These are phyloP conservation scores for Rauvolfia tetraphylla DNA, from an alignment of 257 asterid genomes.

Conservation along the genomic window DNA sequence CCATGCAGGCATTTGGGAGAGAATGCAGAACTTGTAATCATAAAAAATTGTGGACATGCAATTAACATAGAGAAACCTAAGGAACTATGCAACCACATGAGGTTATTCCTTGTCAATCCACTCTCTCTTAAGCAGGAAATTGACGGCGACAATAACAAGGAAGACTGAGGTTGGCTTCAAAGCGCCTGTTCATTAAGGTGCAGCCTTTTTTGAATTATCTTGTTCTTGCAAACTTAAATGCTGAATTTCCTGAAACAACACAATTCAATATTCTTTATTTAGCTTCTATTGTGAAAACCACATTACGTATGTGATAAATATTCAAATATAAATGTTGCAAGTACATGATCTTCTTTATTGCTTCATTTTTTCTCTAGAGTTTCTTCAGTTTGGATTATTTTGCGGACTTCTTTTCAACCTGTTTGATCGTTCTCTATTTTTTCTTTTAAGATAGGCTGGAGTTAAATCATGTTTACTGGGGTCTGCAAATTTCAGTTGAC, in stretches of 20 bases:
- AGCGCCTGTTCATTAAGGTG: not conserved
- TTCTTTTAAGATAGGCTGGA: too few relatives aligned
- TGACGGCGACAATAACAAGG: conserved; percentile 34
- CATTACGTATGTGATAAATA: not conserved
- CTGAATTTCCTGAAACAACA: not conserved
- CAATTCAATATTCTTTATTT: not conserved
- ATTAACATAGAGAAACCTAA: conserved; percentile 69
- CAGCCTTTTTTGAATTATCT: not conserved
- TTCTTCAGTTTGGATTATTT: too few relatives aligned
- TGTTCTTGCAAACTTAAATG: not conserved
- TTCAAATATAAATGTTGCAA: not conserved
- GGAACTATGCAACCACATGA: conserved; percentile 51
- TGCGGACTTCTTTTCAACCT: too few relatives aligned
- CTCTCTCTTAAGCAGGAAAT: conserved; percentile 22
- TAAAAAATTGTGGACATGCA: conserved; percentile 81
- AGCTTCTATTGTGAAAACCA: not conserved
- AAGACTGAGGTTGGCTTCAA: conserved; percentile 28
- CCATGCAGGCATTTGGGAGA: conserved; percentile 62
- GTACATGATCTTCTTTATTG: not conserved
- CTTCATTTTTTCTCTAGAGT: not conserved
- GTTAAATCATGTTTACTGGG: too few relatives aligned
- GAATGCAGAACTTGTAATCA: conserved; percentile 50
- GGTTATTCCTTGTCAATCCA: conserved; percentile 47
- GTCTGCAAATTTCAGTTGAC: too few relatives aligned
- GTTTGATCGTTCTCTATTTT: too few relatives aligned